Percentiles rank a stretch among this genome's conserved stretches.
Conservation (phyloP, 2,329 filamentous ascomycete genomes). For the Stagonosporopsis rhizophila region DNA sequence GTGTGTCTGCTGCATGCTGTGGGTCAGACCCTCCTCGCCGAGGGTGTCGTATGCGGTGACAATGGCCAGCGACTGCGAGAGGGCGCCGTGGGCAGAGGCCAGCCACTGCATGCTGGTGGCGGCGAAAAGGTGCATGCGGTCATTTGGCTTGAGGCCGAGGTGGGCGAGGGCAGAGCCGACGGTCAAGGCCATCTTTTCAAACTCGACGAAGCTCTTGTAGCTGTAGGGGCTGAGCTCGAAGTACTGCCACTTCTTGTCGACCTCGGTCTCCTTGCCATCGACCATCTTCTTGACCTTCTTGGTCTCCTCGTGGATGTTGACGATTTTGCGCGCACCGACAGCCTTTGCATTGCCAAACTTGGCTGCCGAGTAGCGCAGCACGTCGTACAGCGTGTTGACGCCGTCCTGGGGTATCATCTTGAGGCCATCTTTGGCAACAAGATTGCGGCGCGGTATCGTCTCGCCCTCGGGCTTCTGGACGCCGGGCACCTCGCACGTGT, state of each 20-base stretch:
- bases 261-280: conserved; percentile 77
- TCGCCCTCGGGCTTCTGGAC: conserved; percentile 76
- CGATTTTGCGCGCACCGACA: conserved; percentile 71
- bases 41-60: conserved; percentile 96
- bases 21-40: conserved; percentile 81
- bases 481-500: conserved; percentile 75
- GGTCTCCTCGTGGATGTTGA: conserved; percentile 80
- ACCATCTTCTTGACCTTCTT: conserved; percentile 91
- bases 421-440: conserved; percentile 73
- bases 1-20: conserved; percentile 82
- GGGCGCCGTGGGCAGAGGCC: conserved; percentile 76
- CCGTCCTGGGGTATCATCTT: conserved; percentile 70
- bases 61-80: conserved; percentile 87
- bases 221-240: conserved; percentile 82
- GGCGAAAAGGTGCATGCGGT: conserved; percentile 82
- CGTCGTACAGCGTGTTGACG: conserved; percentile 78
- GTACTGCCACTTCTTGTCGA: conserved; percentile 91
- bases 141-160: conserved; percentile 71
- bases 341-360: conserved; percentile 62
- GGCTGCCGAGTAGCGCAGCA: conserved; percentile 72
- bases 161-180: conserved; percentile 77
- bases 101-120: conserved; percentile 86
- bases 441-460: conserved; percentile 81
- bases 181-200: conserved; percentile 72
- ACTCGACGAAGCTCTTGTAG: conserved; percentile 81